Base-by-base conservation (phyloP, 257 asterid genomes). In the Cinchona pubescens region DNA sequence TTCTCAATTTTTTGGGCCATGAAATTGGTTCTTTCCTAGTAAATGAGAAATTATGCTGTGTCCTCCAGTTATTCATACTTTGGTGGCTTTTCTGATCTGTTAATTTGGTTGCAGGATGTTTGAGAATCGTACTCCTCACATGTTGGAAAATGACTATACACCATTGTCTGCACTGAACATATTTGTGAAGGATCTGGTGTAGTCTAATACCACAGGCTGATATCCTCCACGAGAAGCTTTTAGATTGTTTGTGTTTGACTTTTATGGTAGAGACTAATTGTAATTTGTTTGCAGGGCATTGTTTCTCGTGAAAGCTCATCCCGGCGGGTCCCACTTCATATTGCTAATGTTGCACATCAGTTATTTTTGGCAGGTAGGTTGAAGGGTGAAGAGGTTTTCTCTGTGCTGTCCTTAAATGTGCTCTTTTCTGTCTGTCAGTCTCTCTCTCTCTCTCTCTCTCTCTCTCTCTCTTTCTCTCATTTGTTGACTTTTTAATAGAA, bases 131-230 rank as follows among this genome's bases (percentile, higher is more conserved):
- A 92, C 88, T 67, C 97, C 97, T 25, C 99, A 94, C 88, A 94
- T 94, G 99, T 81, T 94, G 83, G 92, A 92, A 80, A 89, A 84
- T 85, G 97, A 94, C 85, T 94, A 94, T 79, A 94, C 97, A 38
- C 99, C 99, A 68, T 83, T 94, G 79, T 94, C 99, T 64, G 99
- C 99, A 40, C 94, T 94, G 62, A 90, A 94, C 87, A 94, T 94
- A 85, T 94, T 94, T 85, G 97, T 94, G 85, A 94, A 94, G 87
- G 99, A 94, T 88, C 83, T 94, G 97, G 99, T 94, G n/a, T n/a
- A n/a, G n/a, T n/a, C n/a, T n/a, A n/a, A n/a, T n/a, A n/a, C n/a
- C n/a, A n/a, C 78, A 75, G 93, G 66, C 67, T 76, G 79, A 72
- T 14, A 40, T 63, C 27, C 64, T 32, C 21, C 21, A 65, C 5